phyloP scores from a whole-genome alignment of 148 eudicot genomes.

The Chenopodium album region DNA sequence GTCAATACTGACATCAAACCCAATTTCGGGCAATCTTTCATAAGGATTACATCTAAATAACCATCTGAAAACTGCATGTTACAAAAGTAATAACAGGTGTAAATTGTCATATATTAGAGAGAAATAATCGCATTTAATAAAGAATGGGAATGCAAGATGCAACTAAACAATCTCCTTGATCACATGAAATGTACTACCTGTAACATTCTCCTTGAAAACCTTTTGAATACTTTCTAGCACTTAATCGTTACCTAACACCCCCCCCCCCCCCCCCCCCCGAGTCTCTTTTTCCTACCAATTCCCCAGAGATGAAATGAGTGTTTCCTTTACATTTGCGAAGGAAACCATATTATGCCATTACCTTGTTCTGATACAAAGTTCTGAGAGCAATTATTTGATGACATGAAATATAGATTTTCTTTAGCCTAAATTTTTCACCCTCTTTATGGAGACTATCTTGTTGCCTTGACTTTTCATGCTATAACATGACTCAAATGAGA shows the following conservation, averaged over 20 bases:
- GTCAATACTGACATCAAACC: constrained; percentile 61
- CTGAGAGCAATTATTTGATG: not conserved
- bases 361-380: not conserved
- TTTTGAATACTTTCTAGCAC: not conserved
- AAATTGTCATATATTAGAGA: not conserved
- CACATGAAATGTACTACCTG: not conserved
- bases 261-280: too few relatives aligned
- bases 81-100: constrained; percentile 4
- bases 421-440: not conserved
- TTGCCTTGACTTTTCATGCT: not conserved
- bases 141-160: not conserved
- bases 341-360: not conserved
- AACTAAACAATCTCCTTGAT: not conserved
- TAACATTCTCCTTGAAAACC: not conserved
- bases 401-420: not conserved
- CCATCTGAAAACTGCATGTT: constrained; percentile 91
- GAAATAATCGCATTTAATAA: not conserved
- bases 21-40: constrained; percentile 61
- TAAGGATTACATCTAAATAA: constrained; percentile 71
- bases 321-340: too few relatives aligned
- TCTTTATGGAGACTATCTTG: not conserved
- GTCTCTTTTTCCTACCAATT: too few relatives aligned
- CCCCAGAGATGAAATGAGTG: too few relatives aligned
- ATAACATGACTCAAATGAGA: not conserved
- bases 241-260: too few relatives aligned